Conservation (phyloP, 352 stramenopile species). For the Hyphochytrium catenoides region DNA sequence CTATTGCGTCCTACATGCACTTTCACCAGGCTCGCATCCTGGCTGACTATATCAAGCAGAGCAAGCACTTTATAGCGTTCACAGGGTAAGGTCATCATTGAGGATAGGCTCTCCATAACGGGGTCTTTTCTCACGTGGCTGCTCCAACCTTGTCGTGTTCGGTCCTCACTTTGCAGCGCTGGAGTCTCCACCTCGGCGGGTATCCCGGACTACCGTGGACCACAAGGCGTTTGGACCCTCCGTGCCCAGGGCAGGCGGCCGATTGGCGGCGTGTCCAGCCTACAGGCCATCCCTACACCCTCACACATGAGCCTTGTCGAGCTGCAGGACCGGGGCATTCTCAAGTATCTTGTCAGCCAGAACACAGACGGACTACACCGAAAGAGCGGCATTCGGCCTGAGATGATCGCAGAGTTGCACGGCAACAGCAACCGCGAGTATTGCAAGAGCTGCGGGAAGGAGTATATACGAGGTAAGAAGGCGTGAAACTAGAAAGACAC, state of each 20-base stretch:
- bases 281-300: constrained; percentile 31
- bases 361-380: constrained; percentile 58
- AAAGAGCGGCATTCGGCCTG: constrained; percentile 35
- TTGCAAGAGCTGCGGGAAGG: constrained; percentile 57
- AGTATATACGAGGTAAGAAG: too few species aligned
- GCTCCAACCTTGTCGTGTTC: too few species aligned
- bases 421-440: constrained; percentile 50
- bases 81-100: too few species aligned
- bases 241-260: neutral
- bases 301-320: constrained; percentile 54
- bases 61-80: constrained; percentile 43
- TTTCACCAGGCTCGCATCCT: too few species aligned
- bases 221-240: constrained; percentile 34
- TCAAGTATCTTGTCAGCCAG: constrained; percentile 52
- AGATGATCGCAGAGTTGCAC: constrained; percentile 36
- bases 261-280: too few species aligned
- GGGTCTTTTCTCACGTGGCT: too few species aligned
- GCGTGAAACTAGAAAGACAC: too few species aligned
- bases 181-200: constrained; percentile 48
- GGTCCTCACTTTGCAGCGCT: too few species aligned
- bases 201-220: constrained; percentile 49
- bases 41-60: constrained; percentile 24
- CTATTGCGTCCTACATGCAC: too few species aligned
- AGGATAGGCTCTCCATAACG: too few species aligned
- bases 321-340: constrained; percentile 30